A percentile compares a stretch with the other conserved stretches of the same genome.
phyloP scores from a whole-genome alignment of 139 green algal species.

The Nannochloris sp. region DNA sequence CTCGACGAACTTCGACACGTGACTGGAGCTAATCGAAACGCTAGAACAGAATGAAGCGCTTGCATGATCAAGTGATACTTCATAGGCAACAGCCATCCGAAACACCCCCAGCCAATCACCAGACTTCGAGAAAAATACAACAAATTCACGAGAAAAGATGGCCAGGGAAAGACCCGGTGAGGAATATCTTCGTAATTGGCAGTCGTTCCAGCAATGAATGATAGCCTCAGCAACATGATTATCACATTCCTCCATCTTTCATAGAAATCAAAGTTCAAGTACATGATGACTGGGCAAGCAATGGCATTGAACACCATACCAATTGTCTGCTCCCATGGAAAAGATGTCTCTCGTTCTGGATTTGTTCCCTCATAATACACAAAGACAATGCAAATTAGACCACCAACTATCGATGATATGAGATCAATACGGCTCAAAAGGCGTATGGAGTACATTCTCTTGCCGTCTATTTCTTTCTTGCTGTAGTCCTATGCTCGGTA shows the following conservation, averaged over 20 bases:
- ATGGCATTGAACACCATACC: slow-evolving; percentile 7
- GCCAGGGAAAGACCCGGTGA: not conserved
- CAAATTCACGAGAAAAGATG: slow-evolving; percentile 2
- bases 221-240: not conserved
- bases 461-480: no score
- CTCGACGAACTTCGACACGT: not conserved
- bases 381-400: slow-evolving; percentile 1
- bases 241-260: not conserved
- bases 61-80: not conserved
- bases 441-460: not conserved
- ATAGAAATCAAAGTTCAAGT: not conserved
- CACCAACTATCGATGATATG: slow-evolving; percentile 1
- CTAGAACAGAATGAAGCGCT: slow-evolving; percentile 2
- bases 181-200: slow-evolving; percentile 3
- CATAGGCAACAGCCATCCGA: slow-evolving; percentile 7
- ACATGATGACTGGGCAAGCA: slow-evolving; percentile 1
- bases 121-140: slow-evolving; percentile 8
- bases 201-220: slow-evolving; percentile 3
- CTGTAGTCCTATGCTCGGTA: no score
- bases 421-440: not conserved
- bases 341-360: not conserved
- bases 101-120: slow-evolving; percentile 7
- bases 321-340: slow-evolving; percentile 7
- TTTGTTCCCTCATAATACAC: slow-evolving; percentile 1
- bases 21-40: not conserved